Base-by-base conservation (phyloP, 1,284 basidiomycete genomes). In the Microstroma glucosiphilum region DNA sequence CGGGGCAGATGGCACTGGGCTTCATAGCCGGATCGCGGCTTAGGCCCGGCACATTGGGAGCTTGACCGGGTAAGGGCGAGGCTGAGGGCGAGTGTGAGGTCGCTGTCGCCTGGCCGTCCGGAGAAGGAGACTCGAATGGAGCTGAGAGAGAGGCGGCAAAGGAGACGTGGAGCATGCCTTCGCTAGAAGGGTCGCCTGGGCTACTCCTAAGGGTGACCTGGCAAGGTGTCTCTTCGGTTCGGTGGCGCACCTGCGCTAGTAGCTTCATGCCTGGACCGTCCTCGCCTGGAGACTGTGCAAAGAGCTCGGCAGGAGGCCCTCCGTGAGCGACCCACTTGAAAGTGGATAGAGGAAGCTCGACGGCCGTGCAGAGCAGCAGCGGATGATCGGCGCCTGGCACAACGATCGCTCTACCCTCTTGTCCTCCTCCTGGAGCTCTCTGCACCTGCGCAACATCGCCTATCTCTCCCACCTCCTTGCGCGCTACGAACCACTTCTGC, bases 301-400 rank as follows among this genome's bases (percentile, higher is more conserved):
- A 25, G 21, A 54, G 26, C 17, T 19, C 56, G 25, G 13, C 62
- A 30, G 42, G 41, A 8, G 64, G 60, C 11, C 60, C 58, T 21
- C 61, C 46, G 13, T 49, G 46, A 56, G 63, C 62, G 19, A 69
- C 64, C 69, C 70, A 73, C 26, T 61, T 57, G n/a, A 77, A 56
- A 1, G 49, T 11, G 1, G 26, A 13, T 2, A 69, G 64, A 7
- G 61, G 21, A 2, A 77, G 57, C 19, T 60, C 54, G 6, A 54
- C 21, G 51, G 13, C 21, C 21, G 21, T 49, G 58, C 74, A 85
- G 60, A 84, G 84, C 4, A 96, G 81, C 2, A 85, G 82, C 1
- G 87, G 84, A 75, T 92, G 86, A 51, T 86, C 89, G 83, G 80
- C 66, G 87, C 87, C 12, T 86, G 86, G 1, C 30, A 91, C 92